Evolutionary conservation across 208 protist species (phyloP), one percentile per base, ranked within the genome.

Genomic region (Wallacemonas sp.): DNA sequence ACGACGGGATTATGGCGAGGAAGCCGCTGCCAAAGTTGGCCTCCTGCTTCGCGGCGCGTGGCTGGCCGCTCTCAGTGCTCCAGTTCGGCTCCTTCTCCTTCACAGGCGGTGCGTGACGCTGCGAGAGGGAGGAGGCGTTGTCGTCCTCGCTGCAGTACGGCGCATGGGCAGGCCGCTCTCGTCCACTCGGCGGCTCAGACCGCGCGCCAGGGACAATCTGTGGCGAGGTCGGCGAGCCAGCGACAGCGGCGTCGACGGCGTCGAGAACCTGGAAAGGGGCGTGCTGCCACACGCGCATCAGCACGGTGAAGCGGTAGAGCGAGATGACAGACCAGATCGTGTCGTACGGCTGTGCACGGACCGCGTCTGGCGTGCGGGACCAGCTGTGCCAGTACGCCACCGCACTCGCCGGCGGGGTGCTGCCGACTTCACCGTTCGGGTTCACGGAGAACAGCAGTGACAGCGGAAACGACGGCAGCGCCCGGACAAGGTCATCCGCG

Each of bases 321-420:
- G 73, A 80, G 24, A 88, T 61, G 27, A 85, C 69, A 32, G 68
- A 49, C 82, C 82, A 88, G 0, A 85, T 17, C 2, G 55, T 30
- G 12, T 72, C 64, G 48, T 71, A 74, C 29, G 81, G 64, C 39
- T 68, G 21, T 19, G 24, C 34, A 1, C 65, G 67, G 5, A 73
- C 57, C 19, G 41, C 47, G 1, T 61, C 52, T 2, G 74, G 72
- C 9, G 70, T 74, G 2, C 44, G 23, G 23, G 61, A 52, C 71
- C 65, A 81, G 32, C 65, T 75, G 14, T 72, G 44, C 54, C 65
- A 74, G 23, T 43, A 56, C 21, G 23, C 9, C 27, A 32, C 0
- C 14, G 38, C 27, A 34, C 60, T 73, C 16, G 41, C 52, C 14
- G 66, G 33, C 2, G 78, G 78, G 8, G 74, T 62, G 9, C 47